A percentile compares a stretch with the other conserved stretches of the same genome.
Conservation (phyloP, 2,329 filamentous ascomycete genomes). For the Fusarium guadeloupense region DNA sequence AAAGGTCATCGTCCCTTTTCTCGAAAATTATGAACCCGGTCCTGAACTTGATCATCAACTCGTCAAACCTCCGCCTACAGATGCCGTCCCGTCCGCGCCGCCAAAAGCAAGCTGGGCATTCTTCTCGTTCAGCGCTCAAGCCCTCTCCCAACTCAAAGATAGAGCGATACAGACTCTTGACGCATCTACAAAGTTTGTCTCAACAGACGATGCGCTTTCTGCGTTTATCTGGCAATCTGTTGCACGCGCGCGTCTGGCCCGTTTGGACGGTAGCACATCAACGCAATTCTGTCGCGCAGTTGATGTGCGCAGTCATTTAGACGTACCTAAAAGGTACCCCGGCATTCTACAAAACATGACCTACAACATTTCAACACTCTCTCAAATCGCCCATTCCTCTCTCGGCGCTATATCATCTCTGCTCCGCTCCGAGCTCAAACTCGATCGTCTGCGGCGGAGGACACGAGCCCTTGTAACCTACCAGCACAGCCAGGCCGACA, state of each 20-base stretch:
- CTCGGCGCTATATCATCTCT: conserved; percentile 50
- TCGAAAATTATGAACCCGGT: conserved; percentile 50
- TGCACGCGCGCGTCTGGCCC: conserved; percentile 51
- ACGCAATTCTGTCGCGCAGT: conserved; percentile 58
- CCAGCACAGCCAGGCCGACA: conserved; percentile 48
- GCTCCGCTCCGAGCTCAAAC: conserved; percentile 52
- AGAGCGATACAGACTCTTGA: conserved; percentile 42
- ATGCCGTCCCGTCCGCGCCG: conserved; percentile 25
- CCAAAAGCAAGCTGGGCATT: conserved; percentile 54
- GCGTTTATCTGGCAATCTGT: conserved; percentile 62
- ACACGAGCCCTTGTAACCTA: conserved; percentile 55
- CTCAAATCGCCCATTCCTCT: conserved; percentile 42
- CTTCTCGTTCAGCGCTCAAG: conserved; percentile 53
- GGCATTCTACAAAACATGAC: conserved; percentile 60
- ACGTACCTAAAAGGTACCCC: conserved; percentile 55
- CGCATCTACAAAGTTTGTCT: conserved; percentile 49
- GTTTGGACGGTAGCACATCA: conserved; percentile 37
- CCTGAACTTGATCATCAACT: conserved; percentile 50
- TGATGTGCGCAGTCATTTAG: conserved; percentile 55
- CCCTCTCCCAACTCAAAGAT: conserved; percentile 54
- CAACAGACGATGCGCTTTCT: conserved; percentile 63
- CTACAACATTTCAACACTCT: conserved; percentile 47
- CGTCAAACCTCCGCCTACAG: conserved; percentile 35
- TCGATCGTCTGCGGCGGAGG: conserved; percentile 46
- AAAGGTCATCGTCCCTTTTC: conserved; percentile 49